Conservation (phyloP, 2,329 filamentous ascomycete species). For the Emergomyces africanus region DNA sequence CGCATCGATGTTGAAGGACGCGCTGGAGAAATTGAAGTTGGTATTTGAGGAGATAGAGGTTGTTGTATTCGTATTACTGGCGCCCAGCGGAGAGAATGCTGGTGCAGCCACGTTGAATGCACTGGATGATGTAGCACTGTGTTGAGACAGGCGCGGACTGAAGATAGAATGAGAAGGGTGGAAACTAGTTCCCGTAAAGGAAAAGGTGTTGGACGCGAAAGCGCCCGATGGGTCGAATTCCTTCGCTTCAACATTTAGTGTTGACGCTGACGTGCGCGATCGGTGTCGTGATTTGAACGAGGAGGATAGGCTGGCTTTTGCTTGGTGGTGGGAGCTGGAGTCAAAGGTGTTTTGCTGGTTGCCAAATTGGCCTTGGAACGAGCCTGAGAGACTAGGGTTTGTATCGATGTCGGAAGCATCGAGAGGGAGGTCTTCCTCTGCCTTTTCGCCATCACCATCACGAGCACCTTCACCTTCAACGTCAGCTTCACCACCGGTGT, state of each 20-base stretch:
- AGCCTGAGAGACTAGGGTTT: constrained; percentile 59
- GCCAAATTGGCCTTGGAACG: constrained; percentile 40
- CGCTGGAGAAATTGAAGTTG: constrained; percentile 56
- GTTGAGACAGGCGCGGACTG: constrained; percentile 16
- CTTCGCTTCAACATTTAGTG: constrained; percentile 76
- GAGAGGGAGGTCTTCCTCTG: constrained; percentile 18
- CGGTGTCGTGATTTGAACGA: constrained; percentile 42
- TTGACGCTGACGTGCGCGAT: constrained; percentile 59
- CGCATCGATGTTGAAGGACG: constrained; percentile 62
- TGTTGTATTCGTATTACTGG: constrained; percentile 11
- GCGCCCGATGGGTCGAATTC: constrained; percentile 57
- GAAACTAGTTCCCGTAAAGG: constrained; percentile 33
- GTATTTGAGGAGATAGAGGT: constrained; percentile 16
- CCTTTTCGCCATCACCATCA: constrained; percentile 17
- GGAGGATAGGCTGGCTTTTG: constrained; percentile 19
- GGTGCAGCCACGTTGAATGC: constrained; percentile 59
- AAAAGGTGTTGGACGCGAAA: constrained; percentile 35
- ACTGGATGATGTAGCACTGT: constrained; percentile 19
- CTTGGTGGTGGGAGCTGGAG: constrained; percentile 22
- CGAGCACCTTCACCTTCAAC: no score
- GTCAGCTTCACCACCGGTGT: constrained; percentile 4
- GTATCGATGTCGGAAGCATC: constrained; percentile 57
- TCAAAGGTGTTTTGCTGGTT: constrained; percentile 17
- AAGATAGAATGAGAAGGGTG: constrained; percentile 24
- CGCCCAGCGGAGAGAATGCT: constrained; percentile 49